phyloP scores from a whole-genome alignment of 495 filamentous ascomycete species.

The Pseudomonodictys pantanalensis region DNA sequence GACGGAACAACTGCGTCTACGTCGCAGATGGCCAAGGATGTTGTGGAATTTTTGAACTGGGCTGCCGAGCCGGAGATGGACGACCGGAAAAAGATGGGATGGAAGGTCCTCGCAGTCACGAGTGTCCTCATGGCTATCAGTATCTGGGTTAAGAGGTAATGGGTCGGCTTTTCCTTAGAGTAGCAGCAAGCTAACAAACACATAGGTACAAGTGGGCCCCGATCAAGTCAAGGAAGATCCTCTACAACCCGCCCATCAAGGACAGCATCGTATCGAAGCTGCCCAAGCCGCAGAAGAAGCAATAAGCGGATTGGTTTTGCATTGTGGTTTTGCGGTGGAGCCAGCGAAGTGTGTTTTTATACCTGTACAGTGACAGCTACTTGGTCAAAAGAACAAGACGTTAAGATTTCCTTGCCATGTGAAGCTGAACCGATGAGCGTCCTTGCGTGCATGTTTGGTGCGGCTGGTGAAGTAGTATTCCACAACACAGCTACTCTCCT shows the following conservation, averaged over 20 bases:
- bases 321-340: conserved; percentile 1
- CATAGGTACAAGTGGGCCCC: conserved; percentile 89
- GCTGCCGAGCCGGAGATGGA: conserved; percentile 99
- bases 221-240: conserved; percentile 90
- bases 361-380: conserved; percentile 34
- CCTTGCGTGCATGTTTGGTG: too few species aligned
- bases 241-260: conserved; percentile 71
- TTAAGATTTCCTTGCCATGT: conserved; percentile 23
- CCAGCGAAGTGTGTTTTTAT: conserved; percentile 28
- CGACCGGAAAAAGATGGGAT: conserved; percentile 97
- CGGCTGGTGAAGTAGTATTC: too few species aligned
- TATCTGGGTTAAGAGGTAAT: conserved; percentile 91
- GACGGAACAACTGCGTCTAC: conserved; percentile 90
- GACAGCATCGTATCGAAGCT: conserved; percentile 15
- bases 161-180: conserved; percentile 1
- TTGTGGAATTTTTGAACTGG: conserved; percentile 98
- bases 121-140: conserved; percentile 77
- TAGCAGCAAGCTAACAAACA: conserved; percentile 13
- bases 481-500: too few species aligned
- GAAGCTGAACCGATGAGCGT: too few species aligned
- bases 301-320: conserved; percentile 8
- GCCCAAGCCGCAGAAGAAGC: conserved; percentile 23
- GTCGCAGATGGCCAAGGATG: conserved; percentile 99
- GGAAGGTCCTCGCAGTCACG: conserved; percentile 82
- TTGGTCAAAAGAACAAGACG: conserved; percentile 28